phyloP scores from a whole-genome alignment of 768 basidiomycete species.

The Calocera cornea region DNA sequence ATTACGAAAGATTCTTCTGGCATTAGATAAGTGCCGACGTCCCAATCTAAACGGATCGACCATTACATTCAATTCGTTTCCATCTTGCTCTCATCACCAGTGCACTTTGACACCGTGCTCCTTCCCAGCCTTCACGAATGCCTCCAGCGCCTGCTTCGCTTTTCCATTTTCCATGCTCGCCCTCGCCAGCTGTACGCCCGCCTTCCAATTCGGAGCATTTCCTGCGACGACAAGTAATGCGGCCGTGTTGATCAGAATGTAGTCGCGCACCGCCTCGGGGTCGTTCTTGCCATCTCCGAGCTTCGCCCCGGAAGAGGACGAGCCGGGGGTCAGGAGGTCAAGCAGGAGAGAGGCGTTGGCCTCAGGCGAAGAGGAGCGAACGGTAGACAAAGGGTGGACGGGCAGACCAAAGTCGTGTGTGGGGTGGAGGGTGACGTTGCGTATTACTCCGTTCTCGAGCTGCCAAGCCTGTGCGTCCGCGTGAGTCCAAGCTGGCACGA shows the following conservation, averaged over 20 bases:
- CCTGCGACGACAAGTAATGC: conserved; percentile 80
- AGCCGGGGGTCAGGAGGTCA: conserved; percentile 44
- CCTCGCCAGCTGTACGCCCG: conserved; percentile 57
- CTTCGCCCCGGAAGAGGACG: conserved; percentile 19
- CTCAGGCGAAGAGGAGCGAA: conserved; percentile 56
- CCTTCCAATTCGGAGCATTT: conserved; percentile 48
- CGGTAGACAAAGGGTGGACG: conserved; percentile 51
- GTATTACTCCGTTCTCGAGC: conserved; percentile 43
- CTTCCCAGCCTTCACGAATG: conserved; percentile 25
- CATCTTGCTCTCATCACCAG: conserved; percentile 13
- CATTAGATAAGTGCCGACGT: too few relatives aligned
- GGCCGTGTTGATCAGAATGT: conserved; percentile 81
- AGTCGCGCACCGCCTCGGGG: conserved; percentile 59
- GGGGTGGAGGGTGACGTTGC: conserved; percentile 48
- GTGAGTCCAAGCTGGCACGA: background rate
- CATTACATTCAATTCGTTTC: background rate
- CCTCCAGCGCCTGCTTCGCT: conserved; percentile 29
- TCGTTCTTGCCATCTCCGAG: conserved; percentile 34
- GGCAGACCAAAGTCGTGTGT: conserved; percentile 58
- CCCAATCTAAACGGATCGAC: too few relatives aligned
- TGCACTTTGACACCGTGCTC: conserved; percentile 17
- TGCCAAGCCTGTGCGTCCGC: conserved; percentile 41
- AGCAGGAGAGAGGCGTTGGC: conserved; percentile 72
- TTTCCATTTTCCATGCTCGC: conserved; percentile 29
- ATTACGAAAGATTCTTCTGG: too few relatives aligned